Evolutionary conservation across 345 rosid species (phyloP).

Genomic region (Pistacia atlantica): DNA sequence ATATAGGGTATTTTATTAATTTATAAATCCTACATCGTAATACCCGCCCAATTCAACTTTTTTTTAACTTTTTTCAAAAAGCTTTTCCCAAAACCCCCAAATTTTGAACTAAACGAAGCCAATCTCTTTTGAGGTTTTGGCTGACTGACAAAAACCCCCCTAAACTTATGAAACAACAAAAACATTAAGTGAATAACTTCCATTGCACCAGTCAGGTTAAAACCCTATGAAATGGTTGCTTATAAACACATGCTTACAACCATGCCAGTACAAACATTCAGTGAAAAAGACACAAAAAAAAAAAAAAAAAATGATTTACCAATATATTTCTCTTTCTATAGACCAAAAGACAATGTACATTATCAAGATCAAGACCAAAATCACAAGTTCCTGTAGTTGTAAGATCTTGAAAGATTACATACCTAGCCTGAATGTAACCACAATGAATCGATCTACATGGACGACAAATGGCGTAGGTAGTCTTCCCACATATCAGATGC

Average conservation of each 20-base stretch:
- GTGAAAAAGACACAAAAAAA: too few relatives aligned
- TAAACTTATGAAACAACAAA: background rate
- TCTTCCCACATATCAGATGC: slow-evolving; percentile 73
- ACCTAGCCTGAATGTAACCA: slow-evolving; percentile 28
- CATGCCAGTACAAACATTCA: background rate
- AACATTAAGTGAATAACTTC: background rate
- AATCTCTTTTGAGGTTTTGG: too few relatives aligned
- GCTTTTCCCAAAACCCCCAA: too few relatives aligned
- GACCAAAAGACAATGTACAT: slow-evolving; percentile 34
- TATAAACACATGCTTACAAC: background rate
- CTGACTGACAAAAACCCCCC: too few relatives aligned
- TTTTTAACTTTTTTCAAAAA: too few relatives aligned
- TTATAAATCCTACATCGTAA: too few relatives aligned
- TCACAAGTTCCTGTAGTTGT: background rate
- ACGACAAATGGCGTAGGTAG: slow-evolving; percentile 47
- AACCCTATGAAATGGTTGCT: background rate
- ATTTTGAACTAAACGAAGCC: too few relatives aligned
- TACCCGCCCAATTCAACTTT: too few relatives aligned
- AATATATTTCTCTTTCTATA: slow-evolving; percentile 27
- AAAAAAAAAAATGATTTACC: background rate
- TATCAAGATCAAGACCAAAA: slow-evolving; percentile 25
- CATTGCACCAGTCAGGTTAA: background rate
- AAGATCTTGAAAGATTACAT: slow-evolving; percentile 25
- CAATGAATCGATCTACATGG: slow-evolving; percentile 39
- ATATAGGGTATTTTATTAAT: too few relatives aligned